Evolutionary conservation across 345 rosid genomes (phyloP).

Genomic region (Geranium rotundifolium): DNA sequence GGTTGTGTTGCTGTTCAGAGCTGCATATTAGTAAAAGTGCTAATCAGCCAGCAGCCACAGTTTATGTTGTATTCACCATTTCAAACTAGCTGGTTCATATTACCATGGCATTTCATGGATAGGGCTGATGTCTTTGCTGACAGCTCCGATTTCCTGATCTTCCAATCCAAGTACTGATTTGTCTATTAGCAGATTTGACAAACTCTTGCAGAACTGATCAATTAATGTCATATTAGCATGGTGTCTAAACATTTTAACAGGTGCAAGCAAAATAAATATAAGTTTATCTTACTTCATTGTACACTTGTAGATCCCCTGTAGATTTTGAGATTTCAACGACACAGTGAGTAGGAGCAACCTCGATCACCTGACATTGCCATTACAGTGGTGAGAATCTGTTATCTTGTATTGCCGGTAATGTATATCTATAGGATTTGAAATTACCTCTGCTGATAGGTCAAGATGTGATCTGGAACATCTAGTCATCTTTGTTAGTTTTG

Average conservation of each 20-base stretch:
- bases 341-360: slow-evolving; percentile 80
- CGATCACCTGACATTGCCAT: slow-evolving; percentile 41
- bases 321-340: slow-evolving; percentile 78
- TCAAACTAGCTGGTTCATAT: not conserved
- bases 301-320: slow-evolving; percentile 47
- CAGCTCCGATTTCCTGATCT: slow-evolving; percentile 13
- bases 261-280: not conserved
- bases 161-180: slow-evolving; percentile 21
- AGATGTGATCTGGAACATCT: slow-evolving; percentile 43
- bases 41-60: slow-evolving; percentile 11
- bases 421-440: not conserved
- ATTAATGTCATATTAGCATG: slow-evolving; percentile 6
- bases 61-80: not conserved
- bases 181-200: slow-evolving; percentile 48
- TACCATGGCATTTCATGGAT: slow-evolving; percentile 25
- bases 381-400: slow-evolving; percentile 6
- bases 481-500: slow-evolving; percentile 40
- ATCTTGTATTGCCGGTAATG: not conserved
- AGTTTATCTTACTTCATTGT: slow-evolving; percentile 39
- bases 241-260: not conserved
- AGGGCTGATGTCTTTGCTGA: slow-evolving; percentile 5
- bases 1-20: slow-evolving; percentile 11
- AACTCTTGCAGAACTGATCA: slow-evolving; percentile 68
- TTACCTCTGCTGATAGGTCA: slow-evolving; percentile 77
- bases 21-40: slow-evolving; percentile 14